phyloP scores from a whole-genome alignment of 805 yeast species.

The Clavispora phyllophila region DNA sequence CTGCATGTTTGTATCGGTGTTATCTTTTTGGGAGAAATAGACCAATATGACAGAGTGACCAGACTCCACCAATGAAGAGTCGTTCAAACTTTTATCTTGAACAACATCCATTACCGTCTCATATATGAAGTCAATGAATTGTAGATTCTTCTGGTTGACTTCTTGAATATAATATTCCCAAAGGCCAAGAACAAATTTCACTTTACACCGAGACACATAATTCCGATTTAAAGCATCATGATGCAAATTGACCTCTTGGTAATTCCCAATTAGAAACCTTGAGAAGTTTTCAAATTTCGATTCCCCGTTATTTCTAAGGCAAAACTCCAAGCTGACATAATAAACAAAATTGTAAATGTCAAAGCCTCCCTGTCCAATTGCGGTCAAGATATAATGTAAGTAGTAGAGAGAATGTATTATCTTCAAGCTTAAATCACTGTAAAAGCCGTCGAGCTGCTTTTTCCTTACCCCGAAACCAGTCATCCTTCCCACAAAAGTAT shows the following conservation, averaged over 20 bases:
- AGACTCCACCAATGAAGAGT: constrained; percentile 46
- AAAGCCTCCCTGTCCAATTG: constrained; percentile 62
- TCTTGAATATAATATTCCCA: constrained; percentile 43
- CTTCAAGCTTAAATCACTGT: constrained; percentile 21
- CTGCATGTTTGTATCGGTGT: constrained; percentile 11
- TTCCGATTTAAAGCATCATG: constrained; percentile 23
- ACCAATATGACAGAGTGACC: constrained; percentile 54
- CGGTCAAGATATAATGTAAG: constrained; percentile 43
- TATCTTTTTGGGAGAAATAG: constrained; percentile 27
- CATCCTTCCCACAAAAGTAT: not conserved
- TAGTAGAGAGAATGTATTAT: constrained; percentile 40
- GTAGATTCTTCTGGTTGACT: constrained; percentile 8
- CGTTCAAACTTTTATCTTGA: constrained; percentile 14
- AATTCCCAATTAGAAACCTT: constrained; percentile 27
- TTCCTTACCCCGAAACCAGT: not conserved
- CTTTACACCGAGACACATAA: constrained; percentile 31
- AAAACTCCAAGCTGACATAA: constrained; percentile 42
- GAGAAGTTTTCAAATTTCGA: constrained; percentile 15
- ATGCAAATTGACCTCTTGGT: constrained; percentile 29
- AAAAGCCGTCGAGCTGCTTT: constrained; percentile 21
- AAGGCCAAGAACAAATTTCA: constrained; percentile 42
- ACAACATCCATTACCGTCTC: constrained; percentile 31
- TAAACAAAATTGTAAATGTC: constrained; percentile 59
- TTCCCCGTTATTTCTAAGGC: constrained; percentile 17
- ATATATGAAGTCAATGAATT: constrained; percentile 22